phyloP scores from a whole-genome alignment of 768 basidiomycete species.

The Hydnomerulius pinastri region DNA sequence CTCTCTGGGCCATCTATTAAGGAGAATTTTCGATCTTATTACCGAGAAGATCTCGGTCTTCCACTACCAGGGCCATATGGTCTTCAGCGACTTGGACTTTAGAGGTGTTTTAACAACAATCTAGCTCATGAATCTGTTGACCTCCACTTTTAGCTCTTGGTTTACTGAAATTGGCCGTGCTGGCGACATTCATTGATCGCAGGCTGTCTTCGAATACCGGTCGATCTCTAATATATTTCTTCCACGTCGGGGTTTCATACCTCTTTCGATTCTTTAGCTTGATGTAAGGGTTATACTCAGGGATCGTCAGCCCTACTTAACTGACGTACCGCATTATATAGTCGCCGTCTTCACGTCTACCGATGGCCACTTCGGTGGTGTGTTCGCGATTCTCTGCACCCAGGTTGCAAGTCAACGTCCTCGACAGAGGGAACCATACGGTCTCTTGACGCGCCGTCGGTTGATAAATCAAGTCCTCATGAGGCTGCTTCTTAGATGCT shows the following conservation, averaged over 20 bases:
- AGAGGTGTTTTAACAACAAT: too few relatives aligned
- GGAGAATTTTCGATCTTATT: too few relatives aligned
- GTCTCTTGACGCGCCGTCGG: not conserved
- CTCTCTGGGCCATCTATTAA: too few relatives aligned
- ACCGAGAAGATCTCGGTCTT: too few relatives aligned
- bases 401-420: not conserved
- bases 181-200: constrained; percentile 8
- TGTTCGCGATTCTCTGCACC: not conserved
- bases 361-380: not conserved
- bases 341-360: too few relatives aligned
- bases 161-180: not conserved
- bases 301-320: not conserved
- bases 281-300: not conserved
- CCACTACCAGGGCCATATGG: too few relatives aligned
- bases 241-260: not conserved
- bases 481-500: constrained; percentile 23
- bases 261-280: not conserved
- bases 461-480: not conserved
- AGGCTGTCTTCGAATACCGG: constrained; percentile 15
- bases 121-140: too few relatives aligned
- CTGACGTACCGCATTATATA: too few relatives aligned
- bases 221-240: constrained; percentile 25
- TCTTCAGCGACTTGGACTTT: not conserved
- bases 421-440: not conserved
- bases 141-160: not conserved